Evolutionary conservation across 768 basidiomycete species (phyloP), one percentile per base, ranked within the genome.

Genomic region (Fomitopsis serialis): DNA sequence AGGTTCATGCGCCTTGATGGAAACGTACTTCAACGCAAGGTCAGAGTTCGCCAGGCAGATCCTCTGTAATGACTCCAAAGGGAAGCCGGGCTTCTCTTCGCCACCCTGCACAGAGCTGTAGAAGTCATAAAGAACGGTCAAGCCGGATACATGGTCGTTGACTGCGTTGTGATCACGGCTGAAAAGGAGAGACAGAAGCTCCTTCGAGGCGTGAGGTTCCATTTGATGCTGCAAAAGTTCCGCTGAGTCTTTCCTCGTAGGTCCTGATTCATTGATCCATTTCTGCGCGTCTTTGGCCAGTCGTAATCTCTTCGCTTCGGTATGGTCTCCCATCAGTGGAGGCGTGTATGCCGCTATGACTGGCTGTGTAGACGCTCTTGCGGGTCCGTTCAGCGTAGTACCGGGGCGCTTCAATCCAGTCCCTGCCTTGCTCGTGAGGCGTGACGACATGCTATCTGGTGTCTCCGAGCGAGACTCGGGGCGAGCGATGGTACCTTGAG

Each of bases 131-230:
- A 98, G 75, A 46, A 72, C 76, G 6, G 79, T 74, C 49, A 98
- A 69, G 6, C 89, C 96, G n/a, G 75, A 74, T 50, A 96, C 78
- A 62, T 89, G 85, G 66, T 98, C 97, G 61, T 92, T 95, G 58
- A 98, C 87, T 6, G 94, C 92, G 59, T 88, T 91, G 67, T 98
- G 97, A 61, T 97, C 97, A 55, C 89, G 90, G 63, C 96, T 98
- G 74, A 98, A 99, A 25, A 99, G 75, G 25, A 81, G 81, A 4
- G 80, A 69, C 12, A 89, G 68, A 2, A 98, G 70, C 2, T 94
- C 88, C 56, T 86, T 84, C 2, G 88, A 87, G 6, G 81, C 77
- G 62, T 88, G 80, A 9, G 84, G 78, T 59, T 95, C 93, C 93
- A 98, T 98, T 69, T 99, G 97, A 58, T 78, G 81, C 61, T 92